Percentiles rank a stretch among this genome's conserved stretches.
Evolutionary conservation across 129 eudicot genomes (phyloP).

Genomic region (Ambrosia trifida): DNA sequence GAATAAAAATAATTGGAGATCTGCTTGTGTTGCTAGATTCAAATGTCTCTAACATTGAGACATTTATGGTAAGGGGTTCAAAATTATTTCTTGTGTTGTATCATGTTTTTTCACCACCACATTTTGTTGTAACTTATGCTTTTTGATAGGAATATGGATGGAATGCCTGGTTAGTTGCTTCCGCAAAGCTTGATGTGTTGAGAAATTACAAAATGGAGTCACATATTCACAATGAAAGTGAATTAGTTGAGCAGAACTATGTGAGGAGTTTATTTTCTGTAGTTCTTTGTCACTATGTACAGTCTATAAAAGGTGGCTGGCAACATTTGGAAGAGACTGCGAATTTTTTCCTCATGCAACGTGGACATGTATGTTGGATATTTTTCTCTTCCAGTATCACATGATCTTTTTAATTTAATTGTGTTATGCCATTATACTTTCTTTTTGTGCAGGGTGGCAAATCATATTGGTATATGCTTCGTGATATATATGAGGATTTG

Average conservation of each 20-base stretch:
- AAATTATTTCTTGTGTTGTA: background rate
- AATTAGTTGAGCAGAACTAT: constrained; percentile 54
- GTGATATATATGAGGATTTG: constrained; percentile 82
- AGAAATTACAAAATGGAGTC: constrained; percentile 59
- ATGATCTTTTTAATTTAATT: constrained; percentile 1
- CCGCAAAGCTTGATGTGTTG: constrained; percentile 71
- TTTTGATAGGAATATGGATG: constrained; percentile 79
- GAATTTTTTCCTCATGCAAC: constrained; percentile 73
- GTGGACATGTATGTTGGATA: constrained; percentile 56
- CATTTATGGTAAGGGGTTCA: constrained; percentile 66
- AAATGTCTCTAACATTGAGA: constrained; percentile 82
- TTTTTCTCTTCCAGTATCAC: constrained; percentile 12
- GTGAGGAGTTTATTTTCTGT: constrained; percentile 61
- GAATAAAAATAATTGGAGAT: constrained; percentile 73
- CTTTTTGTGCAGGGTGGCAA: constrained; percentile 54
- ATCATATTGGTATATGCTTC: constrained; percentile 68
- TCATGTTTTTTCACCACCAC: background rate
- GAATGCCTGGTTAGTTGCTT: constrained; percentile 85
- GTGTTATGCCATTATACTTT: background rate
- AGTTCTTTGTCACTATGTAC: constrained; percentile 76
- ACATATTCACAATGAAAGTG: constrained; percentile 35
- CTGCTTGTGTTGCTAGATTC: constrained; percentile 92
- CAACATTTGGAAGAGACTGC: constrained; percentile 90
- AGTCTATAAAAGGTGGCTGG: constrained; percentile 92
- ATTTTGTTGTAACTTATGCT: background rate